Conservation (phyloP, 352 stramenopile genomes). For the Globisporangium sylvaticum region DNA sequence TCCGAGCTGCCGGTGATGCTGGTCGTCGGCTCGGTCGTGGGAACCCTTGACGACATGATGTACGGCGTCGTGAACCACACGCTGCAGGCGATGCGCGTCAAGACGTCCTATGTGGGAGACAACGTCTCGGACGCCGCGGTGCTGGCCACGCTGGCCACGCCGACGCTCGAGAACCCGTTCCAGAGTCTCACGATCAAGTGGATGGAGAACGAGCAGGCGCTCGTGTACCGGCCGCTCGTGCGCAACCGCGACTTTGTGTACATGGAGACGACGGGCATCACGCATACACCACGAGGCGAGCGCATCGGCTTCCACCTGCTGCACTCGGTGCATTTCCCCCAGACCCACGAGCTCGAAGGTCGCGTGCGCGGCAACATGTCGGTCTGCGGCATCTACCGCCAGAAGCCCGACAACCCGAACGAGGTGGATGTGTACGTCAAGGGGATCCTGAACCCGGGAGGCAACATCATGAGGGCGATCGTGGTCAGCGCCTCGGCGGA, state of each 20-base stretch:
- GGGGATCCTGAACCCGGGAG: slow-evolving; percentile 10
- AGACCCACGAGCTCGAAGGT: slow-evolving; percentile 14
- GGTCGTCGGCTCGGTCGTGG: slow-evolving; percentile 11
- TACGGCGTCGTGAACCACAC: slow-evolving; percentile 22
- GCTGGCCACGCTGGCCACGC: slow-evolving; percentile 5
- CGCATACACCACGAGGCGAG: slow-evolving; percentile 3
- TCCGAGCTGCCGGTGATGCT: slow-evolving; percentile 10
- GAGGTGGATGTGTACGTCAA: slow-evolving; percentile 10
- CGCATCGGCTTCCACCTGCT: slow-evolving; percentile 14
- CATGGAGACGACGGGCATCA: slow-evolving; percentile 16
- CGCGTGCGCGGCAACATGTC: slow-evolving; percentile 25
- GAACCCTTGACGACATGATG: slow-evolving; percentile 24
- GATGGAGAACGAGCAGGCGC: slow-evolving; percentile 6
- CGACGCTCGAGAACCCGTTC: slow-evolving; percentile 12
- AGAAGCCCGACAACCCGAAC: slow-evolving; percentile 1
- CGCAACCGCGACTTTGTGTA: slow-evolving; percentile 18
- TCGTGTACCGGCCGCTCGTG: background rate
- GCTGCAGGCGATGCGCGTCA: slow-evolving; percentile 19
- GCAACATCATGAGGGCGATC: slow-evolving; percentile 30
- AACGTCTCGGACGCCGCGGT: slow-evolving; percentile 18
- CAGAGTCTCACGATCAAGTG: slow-evolving; percentile 17
- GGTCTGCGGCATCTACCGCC: slow-evolving; percentile 15
- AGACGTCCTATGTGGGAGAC: slow-evolving; percentile 21
- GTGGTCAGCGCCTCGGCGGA: slow-evolving; percentile 36
- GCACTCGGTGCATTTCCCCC: slow-evolving; percentile 17